These are phyloP conservation scores for Anastatica hierochuntica DNA, from an alignment of 345 rosid genomes.

Conservation along the genomic window DNA sequence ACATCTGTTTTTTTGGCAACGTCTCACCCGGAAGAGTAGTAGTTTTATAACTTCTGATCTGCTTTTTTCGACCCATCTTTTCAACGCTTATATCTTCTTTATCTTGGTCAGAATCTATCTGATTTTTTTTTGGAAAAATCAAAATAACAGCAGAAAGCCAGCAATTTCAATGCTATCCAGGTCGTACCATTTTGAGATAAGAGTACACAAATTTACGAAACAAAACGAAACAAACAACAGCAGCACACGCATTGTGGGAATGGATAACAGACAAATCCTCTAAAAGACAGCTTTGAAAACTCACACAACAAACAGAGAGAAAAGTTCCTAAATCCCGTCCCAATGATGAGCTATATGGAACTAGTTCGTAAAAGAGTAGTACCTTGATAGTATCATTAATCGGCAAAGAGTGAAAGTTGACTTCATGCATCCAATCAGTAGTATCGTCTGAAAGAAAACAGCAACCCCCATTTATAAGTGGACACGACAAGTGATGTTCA, in stretches of 20 bases:
- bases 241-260: background rate
- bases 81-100: conserved; percentile 44
- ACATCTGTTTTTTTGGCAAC: conserved; percentile 34
- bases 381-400: conserved; percentile 34
- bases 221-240: background rate
- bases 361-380: conserved; percentile 1
- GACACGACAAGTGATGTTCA: no score
- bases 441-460: conserved; percentile 19
- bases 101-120: conserved; percentile 44
- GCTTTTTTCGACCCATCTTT: conserved; percentile 26
- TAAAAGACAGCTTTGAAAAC: background rate
- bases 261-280: no score
- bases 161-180: background rate
- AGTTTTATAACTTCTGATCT: conserved; percentile 21
- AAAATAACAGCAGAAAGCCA: background rate
- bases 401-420: conserved; percentile 9
- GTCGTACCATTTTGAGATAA: background rate
- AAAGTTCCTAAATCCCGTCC: background rate
- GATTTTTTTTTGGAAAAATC: background rate
- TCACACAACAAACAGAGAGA: background rate
- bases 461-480: no score
- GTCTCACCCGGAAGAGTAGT: conserved; percentile 27
- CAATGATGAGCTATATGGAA: conserved; percentile 2
- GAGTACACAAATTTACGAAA: background rate
- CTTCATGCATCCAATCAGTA: conserved; percentile 26